phyloP scores from a whole-genome alignment of 2,329 filamentous ascomycete species.

The Sarocladium brachiariae region DNA sequence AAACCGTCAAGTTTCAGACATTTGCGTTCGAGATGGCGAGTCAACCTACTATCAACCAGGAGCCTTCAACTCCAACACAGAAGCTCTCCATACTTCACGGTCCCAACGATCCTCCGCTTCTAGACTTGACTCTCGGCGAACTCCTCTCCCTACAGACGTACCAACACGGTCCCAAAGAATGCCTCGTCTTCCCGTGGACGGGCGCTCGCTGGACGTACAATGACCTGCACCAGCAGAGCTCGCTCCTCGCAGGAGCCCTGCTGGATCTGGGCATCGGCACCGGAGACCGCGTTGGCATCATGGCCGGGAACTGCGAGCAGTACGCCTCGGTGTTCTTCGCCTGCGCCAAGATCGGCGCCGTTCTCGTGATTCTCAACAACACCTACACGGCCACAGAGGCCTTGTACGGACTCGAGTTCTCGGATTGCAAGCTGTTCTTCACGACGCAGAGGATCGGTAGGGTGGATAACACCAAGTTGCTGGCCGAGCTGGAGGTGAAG shows the following conservation, averaged over 20 bases:
- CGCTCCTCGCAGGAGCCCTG: constrained; percentile 57
- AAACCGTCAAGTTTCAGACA: too few relatives aligned
- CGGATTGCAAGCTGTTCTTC: constrained; percentile 67
- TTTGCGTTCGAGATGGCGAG: constrained; percentile 26
- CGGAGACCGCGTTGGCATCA: constrained; percentile 67
- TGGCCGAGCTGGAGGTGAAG: constrained; percentile 41
- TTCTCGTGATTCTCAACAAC: constrained; percentile 74
- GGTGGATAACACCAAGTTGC: constrained; percentile 54
- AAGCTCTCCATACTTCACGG: constrained; percentile 58
- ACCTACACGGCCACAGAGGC: constrained; percentile 72
- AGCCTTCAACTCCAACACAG: constrained; percentile 21
- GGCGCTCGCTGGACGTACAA: constrained; percentile 67
- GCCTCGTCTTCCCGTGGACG: constrained; percentile 69
- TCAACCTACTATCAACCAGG: constrained; percentile 20
- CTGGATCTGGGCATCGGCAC: constrained; percentile 59
- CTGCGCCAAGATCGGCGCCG: constrained; percentile 58
- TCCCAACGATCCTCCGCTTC: constrained; percentile 59
- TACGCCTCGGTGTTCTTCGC: constrained; percentile 73
- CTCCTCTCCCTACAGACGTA: constrained; percentile 65
- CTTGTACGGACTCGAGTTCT: constrained; percentile 63
- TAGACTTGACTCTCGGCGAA: constrained; percentile 66
- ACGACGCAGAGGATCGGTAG: constrained; percentile 63
- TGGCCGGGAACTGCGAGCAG: constrained; percentile 75
- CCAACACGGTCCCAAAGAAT: constrained; percentile 59
- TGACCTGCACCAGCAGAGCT: constrained; percentile 55